These are phyloP conservation scores for Termitomyces heimii DNA, from an alignment of 768 basidiomycete species.

Conservation along the genomic window DNA sequence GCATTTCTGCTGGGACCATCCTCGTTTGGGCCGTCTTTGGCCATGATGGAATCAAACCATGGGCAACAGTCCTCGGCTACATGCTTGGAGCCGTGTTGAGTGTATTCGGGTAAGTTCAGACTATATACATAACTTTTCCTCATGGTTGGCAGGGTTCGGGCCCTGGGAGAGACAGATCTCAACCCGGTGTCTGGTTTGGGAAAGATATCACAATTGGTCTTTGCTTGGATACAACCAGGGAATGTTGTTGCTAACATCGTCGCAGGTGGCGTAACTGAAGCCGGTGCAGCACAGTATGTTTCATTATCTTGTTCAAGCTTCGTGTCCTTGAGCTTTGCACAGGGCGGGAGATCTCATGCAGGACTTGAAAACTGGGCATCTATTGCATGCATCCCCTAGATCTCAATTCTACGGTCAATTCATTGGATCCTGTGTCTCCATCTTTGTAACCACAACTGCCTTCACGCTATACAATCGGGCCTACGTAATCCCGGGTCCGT, in stretches of 20 bases:
- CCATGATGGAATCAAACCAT: slow-evolving; percentile 85
- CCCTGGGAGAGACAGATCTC: slow-evolving; percentile 92
- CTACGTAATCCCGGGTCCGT: slow-evolving; percentile 86
- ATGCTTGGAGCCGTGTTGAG: slow-evolving; percentile 78
- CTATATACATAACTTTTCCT: neutral
- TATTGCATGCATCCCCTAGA: slow-evolving; percentile 86
- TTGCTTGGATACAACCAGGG: slow-evolving; percentile 90
- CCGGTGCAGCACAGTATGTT: slow-evolving; percentile 87
- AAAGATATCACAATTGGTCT: slow-evolving; percentile 91
- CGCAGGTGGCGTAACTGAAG: slow-evolving; percentile 94
- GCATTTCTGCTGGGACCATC: slow-evolving; percentile 63
- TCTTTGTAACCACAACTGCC: slow-evolving; percentile 83
- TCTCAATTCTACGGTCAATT: slow-evolving; percentile 94
- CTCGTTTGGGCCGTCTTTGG: slow-evolving; percentile 91
- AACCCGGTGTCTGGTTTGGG: slow-evolving; percentile 91
- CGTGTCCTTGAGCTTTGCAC: slow-evolving; percentile 1
- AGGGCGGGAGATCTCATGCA: slow-evolving; percentile 98
- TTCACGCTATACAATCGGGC: slow-evolving; percentile 83
- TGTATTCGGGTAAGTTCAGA: slow-evolving; percentile 67
- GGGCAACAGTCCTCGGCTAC: slow-evolving; percentile 89
- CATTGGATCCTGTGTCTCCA: slow-evolving; percentile 83
- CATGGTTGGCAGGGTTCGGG: slow-evolving; percentile 61
- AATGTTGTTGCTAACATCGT: slow-evolving; percentile 98
- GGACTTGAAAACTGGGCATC: slow-evolving; percentile 94
- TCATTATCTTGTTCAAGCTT: neutral